Evolutionary conservation across 352 stramenopile species (phyloP).

Genomic region (Globisporangium nagaii): DNA sequence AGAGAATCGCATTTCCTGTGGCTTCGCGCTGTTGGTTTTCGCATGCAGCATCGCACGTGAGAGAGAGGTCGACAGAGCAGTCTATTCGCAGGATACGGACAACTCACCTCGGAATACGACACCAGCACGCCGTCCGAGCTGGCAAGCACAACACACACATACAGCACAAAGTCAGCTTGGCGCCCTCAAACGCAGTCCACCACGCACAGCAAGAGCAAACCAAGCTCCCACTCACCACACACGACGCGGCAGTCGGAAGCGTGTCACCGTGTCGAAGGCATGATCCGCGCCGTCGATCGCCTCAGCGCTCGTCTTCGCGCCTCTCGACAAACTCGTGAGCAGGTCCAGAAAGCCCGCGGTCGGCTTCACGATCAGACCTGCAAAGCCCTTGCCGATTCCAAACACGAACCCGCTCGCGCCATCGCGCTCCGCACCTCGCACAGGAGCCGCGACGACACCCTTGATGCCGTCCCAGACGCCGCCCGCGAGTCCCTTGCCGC

Average conservation of each 20-base stretch:
- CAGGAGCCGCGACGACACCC: conserved; percentile 68
- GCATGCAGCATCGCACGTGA: background rate
- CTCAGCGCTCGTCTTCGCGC: conserved; percentile 78
- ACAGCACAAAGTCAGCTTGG: conserved; percentile 1
- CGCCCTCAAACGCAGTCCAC: background rate
- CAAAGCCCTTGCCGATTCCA: conserved; percentile 80
- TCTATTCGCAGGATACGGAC: no score
- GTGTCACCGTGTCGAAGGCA: conserved; percentile 43
- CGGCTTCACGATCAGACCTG: conserved; percentile 78
- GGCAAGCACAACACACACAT: background rate
- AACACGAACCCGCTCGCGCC: conserved; percentile 78
- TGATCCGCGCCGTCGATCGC: conserved; percentile 60
- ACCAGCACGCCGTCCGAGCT: conserved; percentile 77
- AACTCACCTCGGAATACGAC: conserved; percentile 65
- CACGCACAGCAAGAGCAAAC: background rate
- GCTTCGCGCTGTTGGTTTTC: conserved; percentile 38
- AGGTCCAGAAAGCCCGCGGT: conserved; percentile 79
- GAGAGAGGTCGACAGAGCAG: no score
- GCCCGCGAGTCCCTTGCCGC: conserved; percentile 68
- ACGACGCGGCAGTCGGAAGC: conserved; percentile 61
- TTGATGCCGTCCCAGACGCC: conserved; percentile 83
- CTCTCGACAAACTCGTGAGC: conserved; percentile 72
- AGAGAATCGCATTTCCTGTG: conserved; percentile 64
- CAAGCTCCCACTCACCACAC: conserved; percentile 83
- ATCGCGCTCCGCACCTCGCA: conserved; percentile 69